These are phyloP conservation scores for Fusarium albosuccineum DNA, from an alignment of 2,329 filamentous ascomycete species.

Conservation along the genomic window DNA sequence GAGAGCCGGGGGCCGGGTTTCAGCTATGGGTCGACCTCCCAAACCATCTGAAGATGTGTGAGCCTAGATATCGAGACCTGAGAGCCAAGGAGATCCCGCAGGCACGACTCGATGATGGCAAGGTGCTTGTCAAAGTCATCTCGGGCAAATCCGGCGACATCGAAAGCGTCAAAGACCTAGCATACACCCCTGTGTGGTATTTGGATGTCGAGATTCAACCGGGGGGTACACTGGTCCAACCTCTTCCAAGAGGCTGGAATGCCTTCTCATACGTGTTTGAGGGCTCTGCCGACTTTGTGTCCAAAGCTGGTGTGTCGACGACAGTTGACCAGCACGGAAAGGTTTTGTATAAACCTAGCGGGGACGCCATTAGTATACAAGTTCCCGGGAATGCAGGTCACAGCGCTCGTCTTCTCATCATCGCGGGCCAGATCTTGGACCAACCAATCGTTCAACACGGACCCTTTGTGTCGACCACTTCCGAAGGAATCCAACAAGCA, in stretches of 20 bases:
- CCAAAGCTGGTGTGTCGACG: not conserved
- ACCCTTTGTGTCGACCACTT: conserved; percentile 7
- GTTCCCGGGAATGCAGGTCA: not conserved
- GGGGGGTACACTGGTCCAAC: conserved; percentile 6
- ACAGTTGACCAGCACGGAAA: not conserved
- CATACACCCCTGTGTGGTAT: conserved; percentile 16
- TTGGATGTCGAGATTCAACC: conserved; percentile 14
- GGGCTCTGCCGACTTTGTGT: conserved; percentile 5
- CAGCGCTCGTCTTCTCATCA: conserved; percentile 4
- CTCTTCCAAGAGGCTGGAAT: conserved; percentile 10
- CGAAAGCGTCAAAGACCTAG: conserved; percentile 4
- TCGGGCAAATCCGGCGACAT: conserved; percentile 8
- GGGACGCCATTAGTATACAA: conserved; percentile 1
- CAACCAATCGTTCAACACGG: conserved; percentile 18
- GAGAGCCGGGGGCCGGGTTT: not conserved
- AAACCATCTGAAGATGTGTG: conserved; percentile 12
- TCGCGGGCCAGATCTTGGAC: conserved; percentile 10
- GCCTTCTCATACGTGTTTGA: conserved; percentile 13
- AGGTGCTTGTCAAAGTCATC: conserved; percentile 11
- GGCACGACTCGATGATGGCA: conserved; percentile 1
- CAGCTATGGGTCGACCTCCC: conserved; percentile 18
- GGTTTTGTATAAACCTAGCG: conserved; percentile 2
- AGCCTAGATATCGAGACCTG: conserved; percentile 14
- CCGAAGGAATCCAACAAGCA: conserved; percentile 10
- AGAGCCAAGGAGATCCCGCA: conserved; percentile 6